These are phyloP conservation scores for Penicillium sp. DNA, from an alignment of 2,329 filamentous ascomycete species.

Conservation along the genomic window DNA sequence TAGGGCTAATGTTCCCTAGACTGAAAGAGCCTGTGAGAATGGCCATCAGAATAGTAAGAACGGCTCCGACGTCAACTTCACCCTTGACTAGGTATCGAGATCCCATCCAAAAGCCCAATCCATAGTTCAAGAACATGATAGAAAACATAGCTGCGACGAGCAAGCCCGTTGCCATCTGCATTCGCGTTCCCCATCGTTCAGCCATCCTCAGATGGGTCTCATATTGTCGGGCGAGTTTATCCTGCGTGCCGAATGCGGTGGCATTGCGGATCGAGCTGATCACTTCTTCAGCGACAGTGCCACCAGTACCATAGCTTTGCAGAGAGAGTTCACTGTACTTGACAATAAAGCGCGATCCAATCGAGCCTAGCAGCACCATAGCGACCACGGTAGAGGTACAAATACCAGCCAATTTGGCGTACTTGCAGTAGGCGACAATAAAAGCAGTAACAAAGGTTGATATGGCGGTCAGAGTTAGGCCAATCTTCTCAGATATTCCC, in stretches of 20 bases:
- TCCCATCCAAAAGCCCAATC: slow-evolving; percentile 85
- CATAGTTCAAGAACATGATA: slow-evolving; percentile 83
- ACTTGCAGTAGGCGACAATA: slow-evolving; percentile 84
- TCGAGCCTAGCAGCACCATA: slow-evolving; percentile 74
- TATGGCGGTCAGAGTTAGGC: slow-evolving; percentile 71
- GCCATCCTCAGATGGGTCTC: slow-evolving; percentile 72
- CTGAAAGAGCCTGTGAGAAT: slow-evolving; percentile 93
- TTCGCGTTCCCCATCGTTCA: slow-evolving; percentile 72
- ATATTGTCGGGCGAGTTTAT: slow-evolving; percentile 85
- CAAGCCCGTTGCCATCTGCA: slow-evolving; percentile 69
- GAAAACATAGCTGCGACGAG: slow-evolving; percentile 86
- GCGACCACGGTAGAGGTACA: slow-evolving; percentile 78
- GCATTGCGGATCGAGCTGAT: slow-evolving; percentile 91
- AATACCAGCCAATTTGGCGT: slow-evolving; percentile 91
- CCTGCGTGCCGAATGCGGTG: slow-evolving; percentile 88
- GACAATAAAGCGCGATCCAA: slow-evolving; percentile 71
- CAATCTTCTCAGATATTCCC: slow-evolving; percentile 87
- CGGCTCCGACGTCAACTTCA: slow-evolving; percentile 64
- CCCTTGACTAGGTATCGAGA: slow-evolving; percentile 70
- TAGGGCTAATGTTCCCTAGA: slow-evolving; percentile 81
- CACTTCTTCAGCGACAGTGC: slow-evolving; percentile 89
- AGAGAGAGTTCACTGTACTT: slow-evolving; percentile 78
- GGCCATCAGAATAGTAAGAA: slow-evolving; percentile 84
- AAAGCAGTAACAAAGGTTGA: slow-evolving; percentile 87
- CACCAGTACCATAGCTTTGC: slow-evolving; percentile 77